A percentile compares a stretch with the other conserved stretches of the same genome.
These are phyloP conservation scores for Suhomyces tanzawaensis DNA, from an alignment of 805 yeast genomes.

Conservation along the genomic window DNA sequence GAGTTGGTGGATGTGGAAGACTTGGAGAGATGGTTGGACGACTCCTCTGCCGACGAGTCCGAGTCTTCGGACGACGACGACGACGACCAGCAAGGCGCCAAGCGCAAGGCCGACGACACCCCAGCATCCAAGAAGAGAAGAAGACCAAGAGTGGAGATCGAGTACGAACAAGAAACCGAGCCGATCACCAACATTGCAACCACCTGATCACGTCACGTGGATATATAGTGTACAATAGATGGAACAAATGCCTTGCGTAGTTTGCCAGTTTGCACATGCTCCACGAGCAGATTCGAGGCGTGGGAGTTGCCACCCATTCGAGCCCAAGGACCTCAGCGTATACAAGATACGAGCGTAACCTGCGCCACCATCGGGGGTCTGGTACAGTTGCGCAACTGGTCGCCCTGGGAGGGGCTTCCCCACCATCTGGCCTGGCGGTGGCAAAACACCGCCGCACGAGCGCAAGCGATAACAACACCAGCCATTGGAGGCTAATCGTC, in stretches of 20 bases:
- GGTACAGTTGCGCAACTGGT: too few species aligned
- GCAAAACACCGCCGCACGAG: too few species aligned
- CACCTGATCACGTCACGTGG: neutral
- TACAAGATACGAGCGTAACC: too few species aligned
- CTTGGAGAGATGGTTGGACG: slow-evolving; percentile 79
- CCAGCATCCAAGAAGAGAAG: slow-evolving; percentile 48
- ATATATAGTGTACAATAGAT: slow-evolving; percentile 3
- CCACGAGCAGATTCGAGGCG: too few species aligned
- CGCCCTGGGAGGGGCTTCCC: too few species aligned
- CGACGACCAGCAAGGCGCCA: slow-evolving; percentile 33
- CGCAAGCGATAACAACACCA: too few species aligned
- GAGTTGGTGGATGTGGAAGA: slow-evolving; percentile 92
- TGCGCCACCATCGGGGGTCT: too few species aligned
- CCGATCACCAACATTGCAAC: slow-evolving; percentile 35
- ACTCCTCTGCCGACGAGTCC: slow-evolving; percentile 35
- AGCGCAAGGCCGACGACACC: slow-evolving; percentile 29
- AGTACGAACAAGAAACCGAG: slow-evolving; percentile 71
- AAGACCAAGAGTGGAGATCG: slow-evolving; percentile 77
- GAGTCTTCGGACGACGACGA: slow-evolving; percentile 30
- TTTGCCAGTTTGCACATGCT: too few species aligned
- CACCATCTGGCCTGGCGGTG: too few species aligned
- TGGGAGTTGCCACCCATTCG: too few species aligned
- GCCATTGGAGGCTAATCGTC: too few species aligned
- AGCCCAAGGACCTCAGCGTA: too few species aligned
- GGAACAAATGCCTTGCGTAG: neutral